Evolutionary conservation across 2,329 filamentous ascomycete species (phyloP).

Genomic region (Ophiostoma angusticollis): DNA sequence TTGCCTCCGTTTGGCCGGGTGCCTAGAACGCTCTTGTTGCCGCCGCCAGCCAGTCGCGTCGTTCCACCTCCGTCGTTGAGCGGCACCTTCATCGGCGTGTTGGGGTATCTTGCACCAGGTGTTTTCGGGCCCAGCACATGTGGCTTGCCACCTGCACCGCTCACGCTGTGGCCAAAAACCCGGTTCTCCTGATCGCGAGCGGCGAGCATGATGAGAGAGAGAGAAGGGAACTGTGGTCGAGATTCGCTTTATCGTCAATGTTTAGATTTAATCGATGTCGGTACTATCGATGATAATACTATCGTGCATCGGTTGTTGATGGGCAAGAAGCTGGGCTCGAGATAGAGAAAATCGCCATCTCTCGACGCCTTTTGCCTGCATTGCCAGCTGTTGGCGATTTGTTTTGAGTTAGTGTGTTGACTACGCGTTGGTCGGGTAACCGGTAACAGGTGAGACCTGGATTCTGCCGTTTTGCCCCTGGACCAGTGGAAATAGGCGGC

Average conservation of each 20-base stretch:
- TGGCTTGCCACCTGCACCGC: slow-evolving; percentile 54
- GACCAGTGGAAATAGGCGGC: too few relatives aligned
- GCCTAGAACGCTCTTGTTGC: slow-evolving; percentile 46
- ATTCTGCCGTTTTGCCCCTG: too few relatives aligned
- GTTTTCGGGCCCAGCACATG: slow-evolving; percentile 64
- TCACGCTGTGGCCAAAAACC: slow-evolving; percentile 60
- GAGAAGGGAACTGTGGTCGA: too few relatives aligned
- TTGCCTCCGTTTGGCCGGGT: slow-evolving; percentile 39
- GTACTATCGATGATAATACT: too few relatives aligned
- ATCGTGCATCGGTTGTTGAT: too few relatives aligned
- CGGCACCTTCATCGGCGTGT: slow-evolving; percentile 67
- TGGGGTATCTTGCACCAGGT: slow-evolving; percentile 60
- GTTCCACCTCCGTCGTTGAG: slow-evolving; percentile 73
- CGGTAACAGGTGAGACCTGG: background rate
- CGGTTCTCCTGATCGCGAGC: slow-evolving; percentile 81
- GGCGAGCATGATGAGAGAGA: slow-evolving; percentile 62
- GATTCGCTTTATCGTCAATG: too few relatives aligned
- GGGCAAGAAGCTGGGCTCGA: too few relatives aligned
- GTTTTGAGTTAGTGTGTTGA: slow-evolving; percentile 8
- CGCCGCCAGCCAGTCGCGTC: slow-evolving; percentile 34
- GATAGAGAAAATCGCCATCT: too few relatives aligned
- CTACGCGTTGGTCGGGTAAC: slow-evolving; percentile 11
- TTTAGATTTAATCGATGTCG: too few relatives aligned
- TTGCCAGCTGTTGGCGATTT: too few relatives aligned
- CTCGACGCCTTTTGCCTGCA: background rate